Base-by-base conservation (phyloP, 257 asterid genomes). In the Ballota nigra region DNA sequence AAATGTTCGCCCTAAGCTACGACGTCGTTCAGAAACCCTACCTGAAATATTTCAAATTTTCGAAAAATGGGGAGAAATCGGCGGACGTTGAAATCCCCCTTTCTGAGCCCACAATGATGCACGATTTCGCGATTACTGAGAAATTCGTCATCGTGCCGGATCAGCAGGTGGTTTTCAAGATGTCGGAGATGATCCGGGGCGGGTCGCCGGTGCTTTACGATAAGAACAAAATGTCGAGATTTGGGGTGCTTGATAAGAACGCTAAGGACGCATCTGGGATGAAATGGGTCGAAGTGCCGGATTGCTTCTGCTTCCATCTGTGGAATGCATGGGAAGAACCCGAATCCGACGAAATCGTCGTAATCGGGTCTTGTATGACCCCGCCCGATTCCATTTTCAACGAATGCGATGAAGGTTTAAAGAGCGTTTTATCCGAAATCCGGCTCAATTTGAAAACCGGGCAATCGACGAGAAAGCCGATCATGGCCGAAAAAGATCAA, bases 301-400 rank as follows among this genome's bases (percentile, higher is more conserved):
- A 88, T 22, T 95, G 99, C 75, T 95, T 95, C 72, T 95, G 99
- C 78, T 89, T 95, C 72, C 99, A 95, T 43, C 82, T 95, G 41
- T 95, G 99, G 99, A 95, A 95, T 75, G 91, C 99, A n/a, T 95
- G 99, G 99, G 99, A 95, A 52, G 99, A 95, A 66, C 87, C 93
- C 0, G 96, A 88, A 13, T 69, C 67, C 2, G 92, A 87, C 26
- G 99, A 95, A 60, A 66, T 92, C 49, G 97, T 95, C 0, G 98
- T 95, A 23, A 88, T 95, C 36, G 99, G 99, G 0, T 95, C 99
- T 1, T 95, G 99, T 75, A 95, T 95, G 99, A 95, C 99, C n/a
- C 99, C 99, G 2, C 89, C 99, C 0, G 98, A 95, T 78, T 95
- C 99, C 4, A 92, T 95, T 75, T 95, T 95, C 84, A 92, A 92